Evolutionary conservation across 2,329 filamentous ascomycete species (phyloP).

Genomic region (Aureobasidium sp.): DNA sequence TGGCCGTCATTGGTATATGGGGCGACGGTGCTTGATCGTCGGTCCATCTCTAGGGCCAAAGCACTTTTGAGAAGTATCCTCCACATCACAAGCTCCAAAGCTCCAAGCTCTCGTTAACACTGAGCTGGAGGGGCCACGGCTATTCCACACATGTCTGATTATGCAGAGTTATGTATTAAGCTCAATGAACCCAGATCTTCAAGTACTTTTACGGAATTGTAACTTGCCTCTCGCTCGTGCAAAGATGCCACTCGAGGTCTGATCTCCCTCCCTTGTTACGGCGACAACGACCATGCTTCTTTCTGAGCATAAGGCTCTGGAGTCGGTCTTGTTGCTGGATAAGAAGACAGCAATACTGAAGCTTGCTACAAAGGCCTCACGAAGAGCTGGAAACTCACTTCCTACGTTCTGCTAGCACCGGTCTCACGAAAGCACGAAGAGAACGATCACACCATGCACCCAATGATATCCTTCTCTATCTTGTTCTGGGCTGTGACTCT

Average conservation of each 20-base stretch:
- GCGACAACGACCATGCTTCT: neutral
- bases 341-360: neutral
- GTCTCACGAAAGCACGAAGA: no score
- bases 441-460: neutral
- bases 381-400: neutral
- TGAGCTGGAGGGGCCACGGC: neutral
- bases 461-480: neutral
- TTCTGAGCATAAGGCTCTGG: neutral
- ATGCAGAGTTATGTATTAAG: neutral
- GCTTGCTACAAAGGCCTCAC: neutral
- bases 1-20: conserved; percentile 44
- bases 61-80: neutral
- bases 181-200: neutral
- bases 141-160: neutral
- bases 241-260: neutral
- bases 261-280: neutral
- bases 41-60: neutral
- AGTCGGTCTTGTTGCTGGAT: neutral
- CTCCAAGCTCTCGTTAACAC: neutral
- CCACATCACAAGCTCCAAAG: neutral
- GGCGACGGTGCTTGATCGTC: conserved; percentile 34
- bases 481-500: neutral
- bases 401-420: neutral
- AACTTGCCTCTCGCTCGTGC: neutral
- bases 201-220: neutral